Evolutionary conservation across 2,329 filamentous ascomycete species (phyloP).

Genomic region (Stemphylium beticola): DNA sequence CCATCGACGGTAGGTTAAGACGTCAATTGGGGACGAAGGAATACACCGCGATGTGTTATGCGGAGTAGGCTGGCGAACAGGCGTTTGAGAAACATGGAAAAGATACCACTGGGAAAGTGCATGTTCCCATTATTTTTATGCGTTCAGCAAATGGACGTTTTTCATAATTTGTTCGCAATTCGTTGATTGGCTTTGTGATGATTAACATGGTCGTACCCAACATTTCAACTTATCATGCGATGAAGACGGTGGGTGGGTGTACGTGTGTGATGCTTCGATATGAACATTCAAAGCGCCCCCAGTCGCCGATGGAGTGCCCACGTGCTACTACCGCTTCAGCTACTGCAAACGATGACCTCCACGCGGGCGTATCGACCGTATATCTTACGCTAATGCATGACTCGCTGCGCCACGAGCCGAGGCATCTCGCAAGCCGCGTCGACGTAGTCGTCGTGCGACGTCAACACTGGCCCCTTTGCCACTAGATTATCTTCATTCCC

Average conservation of each 20-base stretch:
- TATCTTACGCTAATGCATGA: slow-evolving; percentile 6
- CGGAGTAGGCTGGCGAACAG: not conserved
- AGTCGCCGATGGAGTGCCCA: no score
- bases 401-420: slow-evolving; percentile 12
- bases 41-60: not conserved
- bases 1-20: not conserved
- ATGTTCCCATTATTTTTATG: slow-evolving; percentile 2
- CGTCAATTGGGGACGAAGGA: not conserved
- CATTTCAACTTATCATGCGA: not conserved
- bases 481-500: slow-evolving; percentile 1
- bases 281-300: no score
- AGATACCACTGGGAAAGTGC: slow-evolving; percentile 11
- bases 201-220: not conserved
- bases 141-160: not conserved
- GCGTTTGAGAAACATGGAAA: slow-evolving; percentile 7
- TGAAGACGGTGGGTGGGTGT: no score
- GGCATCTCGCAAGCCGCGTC: slow-evolving; percentile 9
- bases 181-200: no score
- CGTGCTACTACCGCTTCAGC: not conserved
- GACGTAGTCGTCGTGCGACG: slow-evolving; percentile 15
- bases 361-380: slow-evolving; percentile 10
- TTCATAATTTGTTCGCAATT: not conserved
- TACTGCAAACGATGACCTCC: not conserved
- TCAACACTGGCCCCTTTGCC: slow-evolving; percentile 18
- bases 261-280: no score